These are phyloP conservation scores for Microthlaspi erraticum DNA, from an alignment of 345 rosid genomes.

Conservation along the genomic window DNA sequence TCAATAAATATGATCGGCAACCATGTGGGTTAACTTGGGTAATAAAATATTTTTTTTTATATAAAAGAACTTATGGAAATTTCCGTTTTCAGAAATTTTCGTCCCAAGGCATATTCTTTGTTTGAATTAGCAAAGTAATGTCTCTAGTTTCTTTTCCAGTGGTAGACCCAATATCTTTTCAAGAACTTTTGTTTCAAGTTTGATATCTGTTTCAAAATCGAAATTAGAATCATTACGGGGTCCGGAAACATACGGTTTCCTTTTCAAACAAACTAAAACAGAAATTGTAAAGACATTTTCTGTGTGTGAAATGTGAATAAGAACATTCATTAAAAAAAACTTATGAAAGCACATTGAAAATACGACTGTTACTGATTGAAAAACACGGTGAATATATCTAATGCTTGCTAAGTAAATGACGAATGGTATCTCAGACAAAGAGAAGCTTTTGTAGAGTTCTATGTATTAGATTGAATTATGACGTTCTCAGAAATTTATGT, in stretches of 20 bases:
- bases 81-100: slow-evolving; percentile 23
- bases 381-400: neutral
- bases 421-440: neutral
- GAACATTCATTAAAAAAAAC: too few relatives aligned
- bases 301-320: too few relatives aligned
- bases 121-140: neutral
- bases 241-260: neutral
- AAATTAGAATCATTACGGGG: neutral
- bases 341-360: neutral
- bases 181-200: neutral
- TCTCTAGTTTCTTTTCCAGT: neutral
- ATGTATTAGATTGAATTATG: neutral
- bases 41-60: slow-evolving; percentile 12
- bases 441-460: neutral
- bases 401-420: neutral
- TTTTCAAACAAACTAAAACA: neutral
- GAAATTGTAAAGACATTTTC: too few relatives aligned
- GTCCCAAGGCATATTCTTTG: slow-evolving; percentile 10
- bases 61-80: slow-evolving; percentile 12
- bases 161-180: neutral
- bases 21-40: slow-evolving; percentile 12
- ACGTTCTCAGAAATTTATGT: neutral
- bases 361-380: neutral
- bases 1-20: slow-evolving; percentile 2
- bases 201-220: neutral